Evolutionary conservation across 768 basidiomycete species (phyloP).

Genomic region (Lactarius pseudohatsudake): DNA sequence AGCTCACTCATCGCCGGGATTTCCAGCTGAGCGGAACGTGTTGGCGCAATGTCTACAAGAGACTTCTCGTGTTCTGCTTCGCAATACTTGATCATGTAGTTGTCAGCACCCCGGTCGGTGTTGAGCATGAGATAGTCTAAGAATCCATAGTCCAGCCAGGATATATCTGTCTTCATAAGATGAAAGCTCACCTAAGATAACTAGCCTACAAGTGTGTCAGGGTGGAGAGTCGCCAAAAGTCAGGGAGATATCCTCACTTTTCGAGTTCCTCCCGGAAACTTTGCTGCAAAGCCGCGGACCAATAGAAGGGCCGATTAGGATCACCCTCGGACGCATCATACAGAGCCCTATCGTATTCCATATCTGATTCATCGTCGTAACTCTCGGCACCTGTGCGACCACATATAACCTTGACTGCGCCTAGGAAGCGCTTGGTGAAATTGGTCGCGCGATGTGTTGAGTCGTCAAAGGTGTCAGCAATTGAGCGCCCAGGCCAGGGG

Average conservation of each 20-base stretch:
- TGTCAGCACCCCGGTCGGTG: conserved; percentile 85
- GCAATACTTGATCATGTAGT: conserved; percentile 92
- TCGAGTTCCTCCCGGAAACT: conserved; percentile 87
- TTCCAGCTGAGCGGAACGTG: conserved; percentile 60
- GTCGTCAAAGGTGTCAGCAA: conserved; percentile 85
- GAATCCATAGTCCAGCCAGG: not conserved
- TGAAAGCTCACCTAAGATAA: conserved; percentile 66
- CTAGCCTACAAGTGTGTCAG: conserved; percentile 51
- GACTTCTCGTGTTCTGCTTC: conserved; percentile 77
- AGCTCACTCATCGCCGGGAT: conserved; percentile 78
- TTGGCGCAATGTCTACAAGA: conserved; percentile 76
- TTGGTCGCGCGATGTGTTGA: conserved; percentile 72
- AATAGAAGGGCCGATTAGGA: conserved; percentile 68
- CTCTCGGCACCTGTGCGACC: conserved; percentile 77
- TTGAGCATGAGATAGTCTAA: conserved; percentile 90
- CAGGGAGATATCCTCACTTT: conserved; percentile 51
- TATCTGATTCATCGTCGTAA: conserved; percentile 62
- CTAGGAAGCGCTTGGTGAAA: conserved; percentile 63
- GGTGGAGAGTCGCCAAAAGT: conserved; percentile 15
- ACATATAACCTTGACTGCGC: conserved; percentile 76
- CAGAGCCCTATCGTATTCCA: conserved; percentile 69
- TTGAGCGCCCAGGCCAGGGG: conserved; percentile 85
- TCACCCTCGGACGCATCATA: conserved; percentile 67
- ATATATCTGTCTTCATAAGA: not conserved
- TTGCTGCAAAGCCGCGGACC: conserved; percentile 75